Evolutionary conservation across 805 yeast species (phyloP).

Genomic region (Candida insectalens): DNA sequence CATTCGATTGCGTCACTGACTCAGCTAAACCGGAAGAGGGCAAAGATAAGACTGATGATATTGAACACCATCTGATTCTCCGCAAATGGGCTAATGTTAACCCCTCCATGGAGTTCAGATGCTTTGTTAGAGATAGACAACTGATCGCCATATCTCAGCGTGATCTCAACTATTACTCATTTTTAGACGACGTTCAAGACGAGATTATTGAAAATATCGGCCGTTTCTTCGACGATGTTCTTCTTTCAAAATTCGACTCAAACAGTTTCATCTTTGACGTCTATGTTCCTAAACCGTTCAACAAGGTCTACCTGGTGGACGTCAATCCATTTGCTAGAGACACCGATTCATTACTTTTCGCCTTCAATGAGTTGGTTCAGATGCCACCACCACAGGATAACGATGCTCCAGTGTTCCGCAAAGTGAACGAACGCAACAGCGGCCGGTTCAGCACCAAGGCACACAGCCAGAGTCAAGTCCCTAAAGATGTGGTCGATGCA

Average conservation of each 20-base stretch:
- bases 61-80: slow-evolving; percentile 56
- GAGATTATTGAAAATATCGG: slow-evolving; percentile 39
- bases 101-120: slow-evolving; percentile 87
- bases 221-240: slow-evolving; percentile 41
- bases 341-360: slow-evolving; percentile 69
- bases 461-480: slow-evolving; percentile 86
- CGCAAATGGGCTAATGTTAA: slow-evolving; percentile 77
- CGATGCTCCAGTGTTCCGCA: slow-evolving; percentile 43
- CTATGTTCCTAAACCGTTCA: slow-evolving; percentile 69
- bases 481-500: slow-evolving; percentile 84
- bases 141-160: slow-evolving; percentile 76
- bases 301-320: slow-evolving; percentile 63
- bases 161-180: slow-evolving; percentile 76
- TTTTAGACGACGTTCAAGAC: slow-evolving; percentile 42
- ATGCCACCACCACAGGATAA: slow-evolving; percentile 21
- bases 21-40: too few relatives aligned
- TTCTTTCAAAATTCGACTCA: slow-evolving; percentile 42
- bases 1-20: slow-evolving; percentile 38
- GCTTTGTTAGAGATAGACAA: slow-evolving; percentile 58
- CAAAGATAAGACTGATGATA: slow-evolving; percentile 21
- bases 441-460: slow-evolving; percentile 74
- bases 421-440: slow-evolving; percentile 59
- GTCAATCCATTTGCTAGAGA: slow-evolving; percentile 76
- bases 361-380: slow-evolving; percentile 70
- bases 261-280: slow-evolving; percentile 64